Evolutionary conservation across 768 basidiomycete species (phyloP).

Genomic region (Calocera cornea): DNA sequence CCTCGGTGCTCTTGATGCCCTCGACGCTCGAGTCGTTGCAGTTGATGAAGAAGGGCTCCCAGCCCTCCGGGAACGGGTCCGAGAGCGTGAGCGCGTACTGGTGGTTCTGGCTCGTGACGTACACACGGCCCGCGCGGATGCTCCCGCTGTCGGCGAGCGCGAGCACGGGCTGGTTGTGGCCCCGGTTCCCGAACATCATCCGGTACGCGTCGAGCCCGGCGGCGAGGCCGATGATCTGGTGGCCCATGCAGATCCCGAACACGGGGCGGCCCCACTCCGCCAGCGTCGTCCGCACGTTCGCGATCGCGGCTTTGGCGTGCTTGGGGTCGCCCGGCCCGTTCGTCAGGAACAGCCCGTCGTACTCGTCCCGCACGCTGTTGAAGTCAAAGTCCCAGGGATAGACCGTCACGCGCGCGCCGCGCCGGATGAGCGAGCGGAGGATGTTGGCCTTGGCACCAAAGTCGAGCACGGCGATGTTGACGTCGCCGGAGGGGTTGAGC

Average conservation of each 20-base stretch:
- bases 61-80: slow-evolving; percentile 91
- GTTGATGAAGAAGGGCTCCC: slow-evolving; percentile 99
- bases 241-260: slow-evolving; percentile 99
- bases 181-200: slow-evolving; percentile 99
- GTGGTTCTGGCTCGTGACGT: slow-evolving; percentile 97
- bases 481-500: slow-evolving; percentile 73
- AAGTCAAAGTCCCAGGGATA: slow-evolving; percentile 98
- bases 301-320: slow-evolving; percentile 73
- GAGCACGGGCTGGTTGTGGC: slow-evolving; percentile 96
- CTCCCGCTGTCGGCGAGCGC: slow-evolving; percentile 87
- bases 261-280: slow-evolving; percentile 84
- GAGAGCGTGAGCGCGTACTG: slow-evolving; percentile 92
- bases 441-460: slow-evolving; percentile 99
- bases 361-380: slow-evolving; percentile 77
- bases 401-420: slow-evolving; percentile 86
- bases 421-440: slow-evolving; percentile 76
- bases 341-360: slow-evolving; percentile 86
- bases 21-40: slow-evolving; percentile 98
- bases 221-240: slow-evolving; percentile 95
- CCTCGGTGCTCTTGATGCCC: slow-evolving; percentile 87
- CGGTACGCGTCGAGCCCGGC: slow-evolving; percentile 92
- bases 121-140: slow-evolving; percentile 90
- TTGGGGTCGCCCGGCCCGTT: slow-evolving; percentile 94
- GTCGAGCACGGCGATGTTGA: slow-evolving; percentile 90
- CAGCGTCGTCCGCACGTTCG: slow-evolving; percentile 68